Conservation (phyloP, 23 red algal species). For the Gracilaria gracilis region DNA sequence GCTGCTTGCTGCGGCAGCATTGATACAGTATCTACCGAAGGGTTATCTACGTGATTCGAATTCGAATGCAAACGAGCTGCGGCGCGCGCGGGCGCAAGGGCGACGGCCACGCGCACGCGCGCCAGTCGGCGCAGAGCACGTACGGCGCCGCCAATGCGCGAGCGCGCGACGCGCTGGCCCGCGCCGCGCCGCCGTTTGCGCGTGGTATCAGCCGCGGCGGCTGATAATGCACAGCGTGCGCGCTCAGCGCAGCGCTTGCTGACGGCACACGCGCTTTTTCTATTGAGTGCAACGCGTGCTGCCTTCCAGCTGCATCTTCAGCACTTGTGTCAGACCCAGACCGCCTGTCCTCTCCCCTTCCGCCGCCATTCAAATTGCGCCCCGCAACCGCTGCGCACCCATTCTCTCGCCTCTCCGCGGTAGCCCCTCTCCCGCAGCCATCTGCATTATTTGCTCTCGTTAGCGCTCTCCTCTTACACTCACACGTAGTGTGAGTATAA, state of each 20-base stretch:
- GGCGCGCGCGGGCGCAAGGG: background rate
- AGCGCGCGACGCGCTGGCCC: background rate
- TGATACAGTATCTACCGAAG: too few species aligned
- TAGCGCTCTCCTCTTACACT: conserved; percentile 39
- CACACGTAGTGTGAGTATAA: conserved; percentile 36
- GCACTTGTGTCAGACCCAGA: background rate
- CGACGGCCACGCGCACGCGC: background rate
- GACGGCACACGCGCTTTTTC: conserved; percentile 15
- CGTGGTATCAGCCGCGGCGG: conserved; percentile 31
- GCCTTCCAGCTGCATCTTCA: conserved; percentile 24
- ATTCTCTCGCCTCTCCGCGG: background rate
- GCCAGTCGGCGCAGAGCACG: background rate
- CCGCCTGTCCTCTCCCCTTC: background rate
- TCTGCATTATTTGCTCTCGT: conserved; percentile 31
- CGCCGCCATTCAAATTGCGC: background rate
- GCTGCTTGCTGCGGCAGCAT: too few species aligned
- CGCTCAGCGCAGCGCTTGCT: background rate
- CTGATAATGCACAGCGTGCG: background rate
- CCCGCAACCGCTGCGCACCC: background rate
- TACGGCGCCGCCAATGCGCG: conserved; percentile 21
- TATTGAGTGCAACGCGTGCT: background rate
- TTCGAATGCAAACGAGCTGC: too few species aligned
- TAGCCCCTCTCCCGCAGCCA: conserved; percentile 23
- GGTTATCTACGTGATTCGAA: too few species aligned
- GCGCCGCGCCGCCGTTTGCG: background rate